These are phyloP conservation scores for Syncephalastrum monosporum DNA, from an alignment of 371 early-diverging fungal genomes.

Conservation along the genomic window DNA sequence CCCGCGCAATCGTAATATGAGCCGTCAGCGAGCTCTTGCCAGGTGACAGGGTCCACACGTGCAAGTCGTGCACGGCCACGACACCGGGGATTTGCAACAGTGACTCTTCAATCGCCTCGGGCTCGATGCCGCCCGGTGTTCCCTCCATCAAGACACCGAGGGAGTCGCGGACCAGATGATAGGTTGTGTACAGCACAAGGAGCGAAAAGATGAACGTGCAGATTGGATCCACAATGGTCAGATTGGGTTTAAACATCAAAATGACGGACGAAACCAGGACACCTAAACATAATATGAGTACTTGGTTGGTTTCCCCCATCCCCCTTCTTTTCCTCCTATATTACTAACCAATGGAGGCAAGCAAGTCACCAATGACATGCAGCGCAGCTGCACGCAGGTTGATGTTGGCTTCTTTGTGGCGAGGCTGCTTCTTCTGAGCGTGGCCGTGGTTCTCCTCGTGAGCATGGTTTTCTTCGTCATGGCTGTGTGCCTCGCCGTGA, in stretches of 20 bases:
- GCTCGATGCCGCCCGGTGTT: slow-evolving; percentile 65
- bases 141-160: slow-evolving; percentile 78
- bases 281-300: slow-evolving; percentile 28
- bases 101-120: slow-evolving; percentile 55
- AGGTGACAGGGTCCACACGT: slow-evolving; percentile 75
- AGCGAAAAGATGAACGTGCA: slow-evolving; percentile 86
- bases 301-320: neutral
- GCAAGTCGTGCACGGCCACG: slow-evolving; percentile 67
- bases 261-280: slow-evolving; percentile 82
- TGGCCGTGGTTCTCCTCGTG: slow-evolving; percentile 4
- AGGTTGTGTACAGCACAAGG: slow-evolving; percentile 77
- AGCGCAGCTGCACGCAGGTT: slow-evolving; percentile 75
- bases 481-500: slow-evolving; percentile 16
- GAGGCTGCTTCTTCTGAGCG: neutral
- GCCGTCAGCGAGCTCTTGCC: slow-evolving; percentile 61
- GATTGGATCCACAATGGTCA: slow-evolving; percentile 77
- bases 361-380: slow-evolving; percentile 86
- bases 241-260: slow-evolving; percentile 66
- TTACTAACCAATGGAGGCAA: slow-evolving; percentile 69
- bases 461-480: slow-evolving; percentile 26
- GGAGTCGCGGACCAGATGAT: slow-evolving; percentile 61
- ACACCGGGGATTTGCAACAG: slow-evolving; percentile 61
- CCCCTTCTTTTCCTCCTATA: neutral
- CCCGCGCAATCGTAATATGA: slow-evolving; percentile 37
- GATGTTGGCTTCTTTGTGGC: slow-evolving; percentile 49